Conservation (phyloP, 2,329 filamentous ascomycete species). For the Sphaerulina musiva region DNA sequence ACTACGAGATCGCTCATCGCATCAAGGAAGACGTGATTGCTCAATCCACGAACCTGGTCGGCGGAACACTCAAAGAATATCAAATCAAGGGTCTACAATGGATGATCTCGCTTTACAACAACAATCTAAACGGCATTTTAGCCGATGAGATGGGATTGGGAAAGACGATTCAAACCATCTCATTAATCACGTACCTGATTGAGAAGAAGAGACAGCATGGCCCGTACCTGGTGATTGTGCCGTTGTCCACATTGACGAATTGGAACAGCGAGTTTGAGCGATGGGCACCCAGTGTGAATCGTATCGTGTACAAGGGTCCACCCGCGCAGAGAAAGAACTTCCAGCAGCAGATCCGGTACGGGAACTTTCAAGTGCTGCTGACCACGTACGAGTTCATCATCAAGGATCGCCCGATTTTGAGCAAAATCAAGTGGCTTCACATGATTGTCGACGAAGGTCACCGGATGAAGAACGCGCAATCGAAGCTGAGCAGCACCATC, state of each 20-base stretch:
- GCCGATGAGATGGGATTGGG: slow-evolving; percentile 99
- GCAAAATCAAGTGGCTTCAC: slow-evolving; percentile 99
- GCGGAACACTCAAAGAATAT: slow-evolving; percentile 92
- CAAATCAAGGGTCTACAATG: slow-evolving; percentile 97
- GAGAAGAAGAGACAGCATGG: slow-evolving; percentile 89
- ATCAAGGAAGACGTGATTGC: slow-evolving; percentile 83
- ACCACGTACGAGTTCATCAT: slow-evolving; percentile 99
- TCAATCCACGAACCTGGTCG: slow-evolving; percentile 81
- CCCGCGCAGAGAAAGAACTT: slow-evolving; percentile 81
- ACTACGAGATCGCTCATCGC: slow-evolving; percentile 96
- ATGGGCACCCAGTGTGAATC: slow-evolving; percentile 82
- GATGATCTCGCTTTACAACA: slow-evolving; percentile 99
- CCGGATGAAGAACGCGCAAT: slow-evolving; percentile 98
- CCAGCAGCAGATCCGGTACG: slow-evolving; percentile 88
- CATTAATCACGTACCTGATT: slow-evolving; percentile 92
- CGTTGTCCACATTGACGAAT: slow-evolving; percentile 92
- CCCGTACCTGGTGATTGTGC: slow-evolving; percentile 93
- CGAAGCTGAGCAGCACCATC: slow-evolving; percentile 90
- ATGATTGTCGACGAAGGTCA: slow-evolving; percentile 99
- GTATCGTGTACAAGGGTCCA: slow-evolving; percentile 95
- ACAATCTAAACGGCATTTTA: slow-evolving; percentile 97
- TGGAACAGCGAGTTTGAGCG: slow-evolving; percentile 99
- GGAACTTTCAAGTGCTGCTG: slow-evolving; percentile 89
- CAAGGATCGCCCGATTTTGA: slow-evolving; percentile 89
- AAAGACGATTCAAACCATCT: slow-evolving; percentile 99